Evolutionary conservation across 140 eudicot species (phyloP), one percentile per base, ranked within the genome.

Genomic region (Stevia rebaudiana): DNA sequence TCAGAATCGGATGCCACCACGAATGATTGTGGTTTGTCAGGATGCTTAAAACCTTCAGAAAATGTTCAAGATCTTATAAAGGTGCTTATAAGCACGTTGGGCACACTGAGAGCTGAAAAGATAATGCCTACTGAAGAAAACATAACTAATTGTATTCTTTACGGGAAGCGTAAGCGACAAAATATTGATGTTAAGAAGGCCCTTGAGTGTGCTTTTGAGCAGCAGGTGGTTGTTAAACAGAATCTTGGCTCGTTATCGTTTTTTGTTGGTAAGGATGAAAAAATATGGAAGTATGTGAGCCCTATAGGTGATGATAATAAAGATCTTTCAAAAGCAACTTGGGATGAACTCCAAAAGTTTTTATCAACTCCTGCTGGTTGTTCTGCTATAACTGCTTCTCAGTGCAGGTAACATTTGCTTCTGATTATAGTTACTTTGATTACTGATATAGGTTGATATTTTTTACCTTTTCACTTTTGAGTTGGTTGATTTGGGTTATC

Each of bases 111-210:
- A 67, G 76, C 4, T 65, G 96, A 92, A 78, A 92, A 92, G 81
- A 81, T 92, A 61, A 65, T 77, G 80, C 98, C 95, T 11, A 88
- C 94, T 11, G 90, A 88, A 82, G 87, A 71, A 60, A 88, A 88
- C 74, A 92, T 92, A 68, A 50, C 76, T 54, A 84, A 81, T 60
- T 92, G 98, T 71, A 76, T 92, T 46, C 81, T 86, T 43, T 81
- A 77, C 69, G 98, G 96, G 69, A 85, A 82, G 19, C 82, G 77
- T 15, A 79, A 68, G 64, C 89, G 81, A 61, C 77, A 80, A 40
- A 80, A 78, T 81, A 78, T 88, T 68, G 96, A 88, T 85, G 94
- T 88, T 60, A 83, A 83, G 76, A 83, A 83, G 72, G 98, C 96
- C 68, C 77, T 92, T 41, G 82, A 81, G 24, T 79, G 87, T 76